Base-by-base conservation (phyloP, 306 rosid genomes). In the Cotoneaster glaucophyllus region DNA sequence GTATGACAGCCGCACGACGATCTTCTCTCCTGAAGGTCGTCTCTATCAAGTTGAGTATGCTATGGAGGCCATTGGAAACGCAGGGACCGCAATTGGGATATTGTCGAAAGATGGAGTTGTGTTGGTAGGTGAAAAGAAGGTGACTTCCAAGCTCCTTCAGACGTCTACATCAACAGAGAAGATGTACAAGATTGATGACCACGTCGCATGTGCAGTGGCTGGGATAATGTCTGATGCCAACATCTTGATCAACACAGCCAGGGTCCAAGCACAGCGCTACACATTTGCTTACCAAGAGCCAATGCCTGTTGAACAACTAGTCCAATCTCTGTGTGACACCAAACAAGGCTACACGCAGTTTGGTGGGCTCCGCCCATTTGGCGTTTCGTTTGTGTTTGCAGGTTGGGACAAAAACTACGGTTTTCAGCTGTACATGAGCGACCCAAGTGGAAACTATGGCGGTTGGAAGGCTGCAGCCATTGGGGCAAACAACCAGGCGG, bases 381-480 rank as follows among this genome's bases (percentile, higher is more conserved):
- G 86, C 0, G 86, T 83, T 24, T 83, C 86, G 11, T 83, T 83
- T 71, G 77, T 83, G 11, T 83, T 83, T 83, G 86, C 83, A 70
- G 86, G 86, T 29, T 83, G 86, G 86, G 86, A 83, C 75, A 83
- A 83, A 31, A 83, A 83, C 26, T 83, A 74, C 5, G 86, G 86
- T 13, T 83, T 83, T 67, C 86, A 83, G 73, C 83, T 83, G 25
- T 83, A 83, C 86, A 83, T 70, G 83, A 83, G 86, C n/a, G 86
- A 83, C 59, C 86, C 83, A 34, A 83, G 86, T 75, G 86, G 86
- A 75, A 79, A 83, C 77, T 83, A 83, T 66, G 86, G 86, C 37
- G 86, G 86, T 29, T 83, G 86, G 86, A 83, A 83, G 80, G 86
- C 86, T 75, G 86, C 83, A 24, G 86, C 83, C 11, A 83, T 83